Evolutionary conservation across 441 rosid genomes (phyloP).

Genomic region (Bocquillonia castaneifolia): DNA sequence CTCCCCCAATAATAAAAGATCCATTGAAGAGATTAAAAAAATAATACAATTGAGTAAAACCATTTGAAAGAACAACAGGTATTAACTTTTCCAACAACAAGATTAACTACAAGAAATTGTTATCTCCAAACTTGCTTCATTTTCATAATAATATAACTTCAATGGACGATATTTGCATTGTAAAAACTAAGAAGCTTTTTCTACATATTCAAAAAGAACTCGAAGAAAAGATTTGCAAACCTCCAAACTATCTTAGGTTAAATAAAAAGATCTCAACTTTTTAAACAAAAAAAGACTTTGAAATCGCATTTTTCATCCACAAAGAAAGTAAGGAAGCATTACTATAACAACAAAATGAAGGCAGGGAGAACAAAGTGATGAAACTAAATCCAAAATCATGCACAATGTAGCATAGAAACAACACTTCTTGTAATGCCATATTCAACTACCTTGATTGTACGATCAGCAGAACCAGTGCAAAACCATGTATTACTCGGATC

Average conservation of each 20-base stretch:
- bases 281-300: too few relatives aligned
- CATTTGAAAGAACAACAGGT: neutral
- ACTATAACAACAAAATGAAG: neutral
- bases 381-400: neutral
- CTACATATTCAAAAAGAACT: too few relatives aligned
- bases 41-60: neutral
- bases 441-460: constrained; percentile 73
- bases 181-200: too few relatives aligned
- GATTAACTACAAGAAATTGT: neutral
- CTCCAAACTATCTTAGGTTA: too few relatives aligned
- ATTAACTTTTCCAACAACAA: neutral
- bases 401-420: neutral
- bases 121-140: neutral
- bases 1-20: neutral
- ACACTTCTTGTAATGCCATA: neutral
- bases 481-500: constrained; percentile 96
- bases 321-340: neutral
- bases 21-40: neutral
- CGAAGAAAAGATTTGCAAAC: too few relatives aligned
- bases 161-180: neutral
- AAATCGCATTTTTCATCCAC: too few relatives aligned
- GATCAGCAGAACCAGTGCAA: constrained; percentile 98
- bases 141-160: neutral
- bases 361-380: neutral
- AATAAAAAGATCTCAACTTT: too few relatives aligned